phyloP scores from a whole-genome alignment of 1,139 yeast genomes.

The Suhomyces atakaporum region DNA sequence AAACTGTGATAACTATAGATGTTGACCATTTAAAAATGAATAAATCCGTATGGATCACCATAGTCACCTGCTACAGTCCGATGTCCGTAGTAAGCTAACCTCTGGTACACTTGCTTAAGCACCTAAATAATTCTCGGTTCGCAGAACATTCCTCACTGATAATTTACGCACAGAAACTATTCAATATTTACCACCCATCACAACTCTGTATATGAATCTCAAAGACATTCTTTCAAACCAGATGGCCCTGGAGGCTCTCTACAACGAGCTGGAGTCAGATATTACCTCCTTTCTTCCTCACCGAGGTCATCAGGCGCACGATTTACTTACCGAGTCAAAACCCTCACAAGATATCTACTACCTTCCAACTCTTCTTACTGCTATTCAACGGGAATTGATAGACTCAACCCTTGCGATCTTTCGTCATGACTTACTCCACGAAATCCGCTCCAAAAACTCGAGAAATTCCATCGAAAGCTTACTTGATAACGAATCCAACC shows the following conservation, averaged over 20 bases:
- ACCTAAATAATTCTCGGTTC: too few species aligned
- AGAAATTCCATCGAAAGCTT: slow-evolving; percentile 42
- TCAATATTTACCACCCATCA: background rate
- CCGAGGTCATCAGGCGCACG: background rate
- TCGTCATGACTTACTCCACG: slow-evolving; percentile 42
- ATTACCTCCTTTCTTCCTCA: slow-evolving; percentile 6
- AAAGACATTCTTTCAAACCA: slow-evolving; percentile 38
- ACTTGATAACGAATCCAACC: slow-evolving; percentile 29
- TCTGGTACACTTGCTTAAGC: too few species aligned
- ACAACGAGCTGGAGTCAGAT: slow-evolving; percentile 8
- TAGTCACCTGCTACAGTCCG: too few species aligned
- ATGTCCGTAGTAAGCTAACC: too few species aligned
- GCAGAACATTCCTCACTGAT: too few species aligned
- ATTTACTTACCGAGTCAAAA: background rate
- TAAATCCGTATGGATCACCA: too few species aligned
- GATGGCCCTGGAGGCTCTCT: slow-evolving; percentile 5
- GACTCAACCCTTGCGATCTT: slow-evolving; percentile 58
- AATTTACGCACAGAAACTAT: too few species aligned
- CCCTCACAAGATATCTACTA: slow-evolving; percentile 37
- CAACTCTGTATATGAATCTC: slow-evolving; percentile 30
- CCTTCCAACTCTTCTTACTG: slow-evolving; percentile 57
- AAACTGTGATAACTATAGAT: too few species aligned
- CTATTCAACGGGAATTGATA: slow-evolving; percentile 55
- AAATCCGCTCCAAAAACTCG: slow-evolving; percentile 25
- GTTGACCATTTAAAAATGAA: too few species aligned